phyloP scores from a whole-genome alignment of 164 flowering plant genomes.

The Stephania yunnanensis region DNA sequence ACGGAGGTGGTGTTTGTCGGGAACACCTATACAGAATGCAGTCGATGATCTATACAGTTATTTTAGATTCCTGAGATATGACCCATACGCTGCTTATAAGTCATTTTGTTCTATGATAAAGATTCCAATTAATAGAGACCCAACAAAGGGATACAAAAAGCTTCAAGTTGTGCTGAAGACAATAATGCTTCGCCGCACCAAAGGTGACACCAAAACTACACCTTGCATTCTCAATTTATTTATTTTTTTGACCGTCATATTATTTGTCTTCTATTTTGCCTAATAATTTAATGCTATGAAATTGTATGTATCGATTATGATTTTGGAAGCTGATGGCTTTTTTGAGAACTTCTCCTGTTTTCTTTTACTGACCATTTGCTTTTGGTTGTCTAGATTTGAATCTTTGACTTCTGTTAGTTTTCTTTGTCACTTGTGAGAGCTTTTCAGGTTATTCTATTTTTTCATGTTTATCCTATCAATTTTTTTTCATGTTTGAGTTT shows the following conservation, averaged over 20 bases:
- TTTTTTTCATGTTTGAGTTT: not conserved
- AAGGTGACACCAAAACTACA: constrained; percentile 42
- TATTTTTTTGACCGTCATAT: not conserved
- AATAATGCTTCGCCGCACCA: constrained; percentile 89
- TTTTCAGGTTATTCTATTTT: not conserved
- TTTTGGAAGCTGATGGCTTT: not conserved
- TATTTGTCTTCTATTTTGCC: not conserved
- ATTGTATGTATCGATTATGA: not conserved
- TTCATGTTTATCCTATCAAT: too few species aligned
- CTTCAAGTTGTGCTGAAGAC: constrained; percentile 84
- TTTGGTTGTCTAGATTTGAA: too few species aligned
- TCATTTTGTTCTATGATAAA: constrained; percentile 61
- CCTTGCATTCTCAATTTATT: not conserved
- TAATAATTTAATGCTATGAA: not conserved
- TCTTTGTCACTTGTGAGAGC: too few species aligned
- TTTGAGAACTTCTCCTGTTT: not conserved
- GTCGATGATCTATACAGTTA: constrained; percentile 96
- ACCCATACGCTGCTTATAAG: constrained; percentile 62
- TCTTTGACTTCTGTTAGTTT: too few species aligned
- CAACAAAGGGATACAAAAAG: constrained; percentile 63
- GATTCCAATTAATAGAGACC: constrained; percentile 53
- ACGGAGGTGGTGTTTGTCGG: constrained; percentile 96
- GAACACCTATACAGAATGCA: constrained; percentile 93
- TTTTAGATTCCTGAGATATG: constrained; percentile 84
- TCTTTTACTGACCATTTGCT: not conserved